Evolutionary conservation across 2,329 filamentous ascomycete species (phyloP).

Genomic region (Aspergillus sergii): DNA sequence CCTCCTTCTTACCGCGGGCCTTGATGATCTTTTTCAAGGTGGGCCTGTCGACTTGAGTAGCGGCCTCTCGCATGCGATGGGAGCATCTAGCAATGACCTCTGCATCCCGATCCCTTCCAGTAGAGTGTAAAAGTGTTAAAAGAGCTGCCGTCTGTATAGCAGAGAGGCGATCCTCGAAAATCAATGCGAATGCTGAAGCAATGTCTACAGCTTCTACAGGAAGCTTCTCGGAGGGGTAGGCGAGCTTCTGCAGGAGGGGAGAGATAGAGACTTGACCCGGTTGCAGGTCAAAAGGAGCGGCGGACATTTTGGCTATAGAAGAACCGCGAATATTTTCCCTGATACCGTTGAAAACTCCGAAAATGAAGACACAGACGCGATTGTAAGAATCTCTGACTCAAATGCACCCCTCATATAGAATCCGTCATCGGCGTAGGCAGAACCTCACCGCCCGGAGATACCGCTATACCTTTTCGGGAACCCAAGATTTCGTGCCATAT

Average conservation of each 20-base stretch:
- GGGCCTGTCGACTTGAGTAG: slow-evolving; percentile 68
- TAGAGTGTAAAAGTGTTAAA: slow-evolving; percentile 90
- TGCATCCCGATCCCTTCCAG: slow-evolving; percentile 77
- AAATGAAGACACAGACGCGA: neutral
- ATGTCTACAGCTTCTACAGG: slow-evolving; percentile 76
- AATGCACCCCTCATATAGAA: neutral
- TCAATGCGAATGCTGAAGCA: slow-evolving; percentile 83
- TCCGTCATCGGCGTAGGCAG: slow-evolving; percentile 25
- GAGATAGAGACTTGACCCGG: slow-evolving; percentile 49
- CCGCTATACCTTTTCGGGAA: slow-evolving; percentile 21
- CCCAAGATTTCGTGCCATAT: slow-evolving; percentile 21
- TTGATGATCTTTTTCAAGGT: slow-evolving; percentile 65
- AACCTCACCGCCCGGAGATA: slow-evolving; percentile 24
- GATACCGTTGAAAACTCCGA: neutral
- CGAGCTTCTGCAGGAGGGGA: slow-evolving; percentile 51
- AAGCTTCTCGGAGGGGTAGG: slow-evolving; percentile 46
- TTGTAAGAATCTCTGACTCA: neutral
- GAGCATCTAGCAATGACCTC: slow-evolving; percentile 88
- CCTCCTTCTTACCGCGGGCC: slow-evolving; percentile 64
- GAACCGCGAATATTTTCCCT: neutral
- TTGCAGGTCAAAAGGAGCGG: slow-evolving; percentile 26
- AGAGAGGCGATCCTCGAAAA: slow-evolving; percentile 89
- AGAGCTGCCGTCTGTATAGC: slow-evolving; percentile 84
- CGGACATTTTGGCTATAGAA: slow-evolving; percentile 26
- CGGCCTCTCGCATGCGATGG: slow-evolving; percentile 78